Conservation (phyloP, 2,329 filamentous ascomycete species). For the Fonsecaea pedrosoi region DNA sequence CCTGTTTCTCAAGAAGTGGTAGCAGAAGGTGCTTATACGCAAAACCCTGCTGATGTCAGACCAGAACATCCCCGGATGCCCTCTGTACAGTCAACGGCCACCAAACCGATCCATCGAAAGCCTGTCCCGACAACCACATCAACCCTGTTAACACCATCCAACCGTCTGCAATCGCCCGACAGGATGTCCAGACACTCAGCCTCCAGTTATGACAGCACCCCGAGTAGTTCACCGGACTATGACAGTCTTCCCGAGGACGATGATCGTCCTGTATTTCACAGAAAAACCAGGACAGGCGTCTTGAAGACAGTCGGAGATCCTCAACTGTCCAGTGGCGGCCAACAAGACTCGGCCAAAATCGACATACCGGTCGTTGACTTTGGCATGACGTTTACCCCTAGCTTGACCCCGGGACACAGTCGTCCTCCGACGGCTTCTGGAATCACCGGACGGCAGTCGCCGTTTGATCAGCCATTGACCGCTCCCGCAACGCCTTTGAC, state of each 20-base stretch:
- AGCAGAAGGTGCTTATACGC: slow-evolving; percentile 38
- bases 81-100: slow-evolving; percentile 51
- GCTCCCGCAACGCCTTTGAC: slow-evolving; percentile 25
- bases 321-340: slow-evolving; percentile 48
- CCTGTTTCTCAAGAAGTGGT: slow-evolving; percentile 39
- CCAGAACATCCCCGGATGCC: slow-evolving; percentile 35
- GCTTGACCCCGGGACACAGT: slow-evolving; percentile 55
- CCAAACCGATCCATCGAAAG: slow-evolving; percentile 60
- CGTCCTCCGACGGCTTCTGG: slow-evolving; percentile 64
- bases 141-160: slow-evolving; percentile 18
- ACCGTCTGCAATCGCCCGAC: slow-evolving; percentile 48
- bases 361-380: slow-evolving; percentile 80
- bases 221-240: slow-evolving; percentile 75
- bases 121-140: slow-evolving; percentile 31
- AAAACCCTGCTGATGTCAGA: slow-evolving; percentile 32
- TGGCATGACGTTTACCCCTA: slow-evolving; percentile 78
- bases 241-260: slow-evolving; percentile 69
- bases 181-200: slow-evolving; percentile 33
- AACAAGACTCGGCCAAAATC: slow-evolving; percentile 44
- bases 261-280: slow-evolving; percentile 47
- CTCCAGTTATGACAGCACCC: slow-evolving; percentile 64
- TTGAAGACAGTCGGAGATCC: slow-evolving; percentile 71
- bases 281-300: slow-evolving; percentile 75
- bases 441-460: slow-evolving; percentile 42
- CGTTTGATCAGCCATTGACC: slow-evolving; percentile 26